These are phyloP conservation scores for Phalaenopsis aphrodite DNA, from an alignment of 106 monocot genomes.

Conservation along the genomic window DNA sequence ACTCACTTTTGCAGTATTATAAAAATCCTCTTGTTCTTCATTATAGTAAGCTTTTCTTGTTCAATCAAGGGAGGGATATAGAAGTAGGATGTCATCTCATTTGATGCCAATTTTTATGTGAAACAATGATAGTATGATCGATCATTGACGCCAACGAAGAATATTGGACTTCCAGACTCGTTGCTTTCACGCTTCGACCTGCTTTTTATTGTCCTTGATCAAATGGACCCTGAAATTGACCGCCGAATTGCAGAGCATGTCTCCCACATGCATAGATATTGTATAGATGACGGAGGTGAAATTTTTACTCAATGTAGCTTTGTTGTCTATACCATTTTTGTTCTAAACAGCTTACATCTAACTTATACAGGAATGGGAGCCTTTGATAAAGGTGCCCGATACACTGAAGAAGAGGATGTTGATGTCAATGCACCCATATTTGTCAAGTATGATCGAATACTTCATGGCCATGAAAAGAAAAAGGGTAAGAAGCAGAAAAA, in stretches of 20 bases:
- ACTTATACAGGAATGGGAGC: conserved; percentile 29
- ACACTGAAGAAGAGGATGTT: conserved; percentile 82
- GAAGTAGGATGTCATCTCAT: background rate
- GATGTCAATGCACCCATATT: conserved; percentile 68
- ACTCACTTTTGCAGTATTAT: background rate
- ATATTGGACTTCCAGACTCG: conserved; percentile 98
- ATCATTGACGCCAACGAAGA: conserved; percentile 93
- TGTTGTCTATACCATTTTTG: background rate
- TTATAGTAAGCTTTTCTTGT: background rate
- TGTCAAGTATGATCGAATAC: conserved; percentile 90
- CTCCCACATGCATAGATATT: conserved; percentile 94
- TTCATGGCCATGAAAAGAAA: conserved; percentile 87
- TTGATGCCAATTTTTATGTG: conserved; percentile 9
- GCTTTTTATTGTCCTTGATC: conserved; percentile 98
- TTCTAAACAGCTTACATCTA: background rate
- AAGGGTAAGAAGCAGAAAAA: conserved; percentile 59
- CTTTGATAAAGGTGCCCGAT: conserved; percentile 58
- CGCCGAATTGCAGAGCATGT: conserved; percentile 91
- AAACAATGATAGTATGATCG: conserved; percentile 74
- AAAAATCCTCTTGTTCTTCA: background rate
- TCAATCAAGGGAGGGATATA: background rate
- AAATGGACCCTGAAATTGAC: conserved; percentile 99
- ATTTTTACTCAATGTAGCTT: background rate
- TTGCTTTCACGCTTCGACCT: conserved; percentile 98
- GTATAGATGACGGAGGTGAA: conserved; percentile 62